Evolutionary conservation across 192 early-diverging fungal genomes (phyloP).

Genomic region (Linnemannia elongata): DNA sequence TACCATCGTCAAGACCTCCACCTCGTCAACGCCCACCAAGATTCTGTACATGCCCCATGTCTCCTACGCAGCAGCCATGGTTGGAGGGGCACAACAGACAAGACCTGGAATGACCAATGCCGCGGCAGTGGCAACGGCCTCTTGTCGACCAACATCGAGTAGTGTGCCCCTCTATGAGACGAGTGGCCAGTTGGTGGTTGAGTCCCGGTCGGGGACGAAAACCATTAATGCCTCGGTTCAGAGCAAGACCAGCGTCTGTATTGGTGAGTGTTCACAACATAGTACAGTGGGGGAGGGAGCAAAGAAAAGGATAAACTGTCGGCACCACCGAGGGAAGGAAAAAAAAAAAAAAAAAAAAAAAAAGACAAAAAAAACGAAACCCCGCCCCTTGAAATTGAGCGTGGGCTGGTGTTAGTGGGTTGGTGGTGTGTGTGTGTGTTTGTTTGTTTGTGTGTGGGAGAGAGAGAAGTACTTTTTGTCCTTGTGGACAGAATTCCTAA

Average conservation of each 20-base stretch:
- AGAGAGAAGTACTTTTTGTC: neutral
- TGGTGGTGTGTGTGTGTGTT: neutral
- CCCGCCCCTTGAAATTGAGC: neutral
- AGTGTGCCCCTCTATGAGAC: slow-evolving; percentile 11
- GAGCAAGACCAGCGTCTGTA: slow-evolving; percentile 20
- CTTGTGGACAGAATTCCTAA: slow-evolving; percentile 33
- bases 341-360: neutral
- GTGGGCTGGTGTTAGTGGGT: neutral
- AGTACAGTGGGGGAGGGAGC: too few species aligned
- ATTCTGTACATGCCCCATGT: slow-evolving; percentile 37
- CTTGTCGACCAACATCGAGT: neutral
- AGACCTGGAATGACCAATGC: neutral
- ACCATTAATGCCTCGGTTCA: slow-evolving; percentile 28
- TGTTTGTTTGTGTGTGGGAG: neutral
- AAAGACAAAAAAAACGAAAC: neutral
- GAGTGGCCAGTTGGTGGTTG: neutral
- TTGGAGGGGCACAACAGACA: neutral
- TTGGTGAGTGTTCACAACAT: slow-evolving; percentile 23
- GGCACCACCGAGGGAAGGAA: neutral
- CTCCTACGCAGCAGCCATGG: slow-evolving; percentile 1
- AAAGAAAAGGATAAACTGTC: slow-evolving; percentile 6
- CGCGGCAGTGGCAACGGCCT: neutral
- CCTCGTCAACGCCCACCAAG: slow-evolving; percentile 11
- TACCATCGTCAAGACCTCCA: slow-evolving; percentile 8
- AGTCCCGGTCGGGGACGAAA: neutral